phyloP scores from a whole-genome alignment of 208 protist species.

The Trichomonas vaginalis region DNA sequence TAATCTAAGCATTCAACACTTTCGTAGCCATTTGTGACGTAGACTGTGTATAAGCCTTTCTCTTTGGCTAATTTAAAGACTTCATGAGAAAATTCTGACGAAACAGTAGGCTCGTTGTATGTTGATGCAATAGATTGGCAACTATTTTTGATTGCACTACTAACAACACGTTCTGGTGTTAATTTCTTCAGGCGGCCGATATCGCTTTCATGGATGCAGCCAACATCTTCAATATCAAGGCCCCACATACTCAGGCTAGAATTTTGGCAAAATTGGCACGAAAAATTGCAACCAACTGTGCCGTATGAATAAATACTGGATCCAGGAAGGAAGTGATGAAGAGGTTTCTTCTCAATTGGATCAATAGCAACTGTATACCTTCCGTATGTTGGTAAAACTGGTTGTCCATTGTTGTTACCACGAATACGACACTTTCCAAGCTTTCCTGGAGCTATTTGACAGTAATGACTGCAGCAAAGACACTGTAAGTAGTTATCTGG shows the following conservation, averaged over 20 bases:
- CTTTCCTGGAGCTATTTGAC: not conserved
- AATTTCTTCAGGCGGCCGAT: not conserved
- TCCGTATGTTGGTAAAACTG: not conserved
- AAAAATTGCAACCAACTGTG: slow-evolving; percentile 11
- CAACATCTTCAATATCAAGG: slow-evolving; percentile 11
- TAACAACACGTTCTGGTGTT: not conserved
- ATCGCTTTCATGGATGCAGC: not conserved
- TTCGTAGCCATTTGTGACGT: slow-evolving; percentile 8
- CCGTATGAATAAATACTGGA: slow-evolving; percentile 11
- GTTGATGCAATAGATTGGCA: not conserved
- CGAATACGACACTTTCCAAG: not conserved
- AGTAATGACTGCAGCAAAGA: not conserved
- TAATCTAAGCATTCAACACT: not conserved
- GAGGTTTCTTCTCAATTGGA: slow-evolving; percentile 5
- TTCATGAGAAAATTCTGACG: not conserved
- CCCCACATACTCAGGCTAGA: slow-evolving; percentile 2
- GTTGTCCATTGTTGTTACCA: not conserved
- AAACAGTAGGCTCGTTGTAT: slow-evolving; percentile 8
- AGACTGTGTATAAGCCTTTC: not conserved
- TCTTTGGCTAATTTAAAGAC: not conserved
- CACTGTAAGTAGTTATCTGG: not conserved
- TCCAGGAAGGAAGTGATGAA: not conserved
- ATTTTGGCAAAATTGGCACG: slow-evolving; percentile 15
- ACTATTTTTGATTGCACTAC: not conserved
- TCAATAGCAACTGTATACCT: not conserved